Base-by-base conservation (phyloP, 1,284 basidiomycete species). In the Uromyces viciae-fabae region DNA sequence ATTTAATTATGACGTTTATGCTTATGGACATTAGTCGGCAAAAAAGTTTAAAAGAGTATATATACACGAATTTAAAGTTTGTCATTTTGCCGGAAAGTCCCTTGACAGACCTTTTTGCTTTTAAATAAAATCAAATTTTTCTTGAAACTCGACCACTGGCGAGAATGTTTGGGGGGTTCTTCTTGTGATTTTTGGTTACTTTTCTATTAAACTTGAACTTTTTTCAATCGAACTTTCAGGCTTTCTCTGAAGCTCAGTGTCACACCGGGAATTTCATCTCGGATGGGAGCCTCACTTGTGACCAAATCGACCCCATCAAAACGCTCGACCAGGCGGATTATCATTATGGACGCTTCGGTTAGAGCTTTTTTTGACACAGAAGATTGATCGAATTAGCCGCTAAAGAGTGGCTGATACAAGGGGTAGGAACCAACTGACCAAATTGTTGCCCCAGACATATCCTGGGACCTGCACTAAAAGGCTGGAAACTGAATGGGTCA, bases 371-470 rank as follows among this genome's bases (percentile, higher is more conserved):
- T 56, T 8, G n/a, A 38, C 14, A 7, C 49, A 42, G 33, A 42
- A 43, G 14, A 22, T 9, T 3, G 49, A 49, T 5, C 31, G 3
- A 36, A n/a, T 49, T 15, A 64, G 58, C 11, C 17, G 28, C 38
- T n/a, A 33, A 52, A 3, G 2, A 42, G 19, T 14, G 11, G 25
- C 2, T 33, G 42, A 22, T 7, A 3, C 43, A 17, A 25, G 8
- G 46, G 43, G n/a, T 17, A 40, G 14, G 31, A n/a, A 22, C 31
- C 42, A 25, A 38, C 68, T 46, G 42, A 79, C 76, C 91, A 82
- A 91, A 91, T 82, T 91, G 90, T 84, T 92, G 91, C 7, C 91
- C 91, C 22, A 92, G 85, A 83, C 91, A 92, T 75, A 82, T 82
- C 42, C 82, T 56, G 17, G 82, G 82, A 9, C 82, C 82, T 43